Base-by-base conservation (phyloP, 2,329 filamentous ascomycete species). In the Alternaria burnsii region DNA sequence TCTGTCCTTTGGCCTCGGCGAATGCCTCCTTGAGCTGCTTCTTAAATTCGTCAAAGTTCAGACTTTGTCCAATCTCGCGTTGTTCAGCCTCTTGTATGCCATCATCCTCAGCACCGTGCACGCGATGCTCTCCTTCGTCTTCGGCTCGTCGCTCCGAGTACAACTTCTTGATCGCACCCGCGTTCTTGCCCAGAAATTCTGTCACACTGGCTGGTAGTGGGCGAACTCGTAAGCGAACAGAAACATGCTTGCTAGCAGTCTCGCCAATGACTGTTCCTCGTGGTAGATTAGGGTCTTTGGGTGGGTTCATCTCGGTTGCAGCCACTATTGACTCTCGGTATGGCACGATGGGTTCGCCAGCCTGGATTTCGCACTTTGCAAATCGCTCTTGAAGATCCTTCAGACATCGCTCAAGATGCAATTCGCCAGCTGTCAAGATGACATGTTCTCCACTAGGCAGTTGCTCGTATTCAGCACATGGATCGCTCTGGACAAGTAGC, bases 381-480 rank as follows among this genome's bases (percentile, higher is more conserved):
- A 97, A 99, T 5, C 95, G 86, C 75, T 99, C 95, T 63, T 93
- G 87, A 26, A 99, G 83, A 81, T 99, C 95, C 54, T 95, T 97
- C 60, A 99, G 79, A 76, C 95, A 99, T 58, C 95, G 86, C 79
- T 99, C 95, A 3, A 99, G 84, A 80, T 99, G 95, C 67, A 99
- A 77, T 78, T 99, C 95, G 55, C 95, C 95, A 6, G 95, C 95
- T 0, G 95, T 98, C 38, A 97, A 80, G 22, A 99, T 88, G 42
- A 99, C 95, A 78, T 99, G 95, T 80, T 99, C 95, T 58, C 95
- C 95, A 68, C 90, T 97, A 58, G 90, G 87, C 53, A 98, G 90
- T 52, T 97, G 92, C 76, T 98, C 94, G 71, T 99, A 99, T 76
- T 97, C 90, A 14, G 94, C 95, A 72, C 95, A 98, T 0, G 95